Conservation (phyloP, 2,329 filamentous ascomycete species). For the Pseudogymnoascus sp. region DNA sequence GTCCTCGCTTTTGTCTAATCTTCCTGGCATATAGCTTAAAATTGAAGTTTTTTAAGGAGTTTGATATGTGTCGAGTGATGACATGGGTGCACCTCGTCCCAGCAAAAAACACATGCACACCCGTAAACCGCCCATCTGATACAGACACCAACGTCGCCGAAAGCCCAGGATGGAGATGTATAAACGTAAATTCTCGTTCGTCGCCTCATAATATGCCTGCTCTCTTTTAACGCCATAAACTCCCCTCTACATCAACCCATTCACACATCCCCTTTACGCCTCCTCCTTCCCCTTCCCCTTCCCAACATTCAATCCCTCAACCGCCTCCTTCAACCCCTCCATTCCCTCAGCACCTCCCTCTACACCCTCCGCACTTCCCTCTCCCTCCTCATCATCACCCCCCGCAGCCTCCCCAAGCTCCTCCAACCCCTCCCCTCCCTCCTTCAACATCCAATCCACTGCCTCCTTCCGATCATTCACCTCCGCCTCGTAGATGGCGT, state of each 20-base stretch:
- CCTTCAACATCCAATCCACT: constrained; percentile 43
- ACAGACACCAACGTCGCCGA: neutral
- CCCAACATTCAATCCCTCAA: neutral
- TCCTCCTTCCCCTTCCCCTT: neutral
- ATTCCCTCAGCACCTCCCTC: neutral
- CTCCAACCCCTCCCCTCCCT: constrained; percentile 31
- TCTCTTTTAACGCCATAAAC: neutral
- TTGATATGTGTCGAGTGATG: neutral
- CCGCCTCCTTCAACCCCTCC: constrained; percentile 1
- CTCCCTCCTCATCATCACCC: constrained; percentile 13
- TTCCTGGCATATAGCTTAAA: constrained; percentile 7
- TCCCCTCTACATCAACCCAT: neutral
- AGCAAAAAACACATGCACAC: neutral
- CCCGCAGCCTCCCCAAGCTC: constrained; percentile 22
- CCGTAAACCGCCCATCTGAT: neutral
- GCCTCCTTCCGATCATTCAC: constrained; percentile 60
- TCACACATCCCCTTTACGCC: neutral
- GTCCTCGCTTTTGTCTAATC: neutral
- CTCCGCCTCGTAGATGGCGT: constrained; percentile 67
- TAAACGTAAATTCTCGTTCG: neutral
- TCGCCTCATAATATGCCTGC: neutral
- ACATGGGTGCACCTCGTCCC: neutral
- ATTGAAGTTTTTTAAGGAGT: neutral
- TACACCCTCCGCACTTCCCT: constrained; percentile 1
- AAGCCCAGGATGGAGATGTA: neutral